A percentile compares a stretch with the other conserved stretches of the same genome.
Evolutionary conservation across 192 early-diverging fungal species (phyloP).

Genomic region (Radiomyces spectabilis): DNA sequence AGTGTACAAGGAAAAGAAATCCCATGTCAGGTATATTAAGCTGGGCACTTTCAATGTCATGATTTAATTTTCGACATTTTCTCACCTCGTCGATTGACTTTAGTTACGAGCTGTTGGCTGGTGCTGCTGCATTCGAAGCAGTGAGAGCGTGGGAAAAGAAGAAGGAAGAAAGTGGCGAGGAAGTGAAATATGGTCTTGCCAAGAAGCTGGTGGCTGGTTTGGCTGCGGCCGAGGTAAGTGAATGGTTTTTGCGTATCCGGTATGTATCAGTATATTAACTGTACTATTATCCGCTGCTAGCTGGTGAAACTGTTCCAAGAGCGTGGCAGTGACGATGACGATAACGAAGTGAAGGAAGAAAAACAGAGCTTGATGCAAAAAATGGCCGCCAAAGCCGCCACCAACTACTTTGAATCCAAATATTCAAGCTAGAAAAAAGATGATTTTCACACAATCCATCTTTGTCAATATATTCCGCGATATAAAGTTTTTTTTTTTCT

Average conservation of each 20-base stretch:
- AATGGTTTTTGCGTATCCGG: too few species aligned
- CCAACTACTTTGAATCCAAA: slow-evolving; percentile 20
- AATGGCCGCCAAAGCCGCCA: slow-evolving; percentile 21
- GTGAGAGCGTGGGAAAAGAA: slow-evolving; percentile 23
- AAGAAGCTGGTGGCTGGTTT: slow-evolving; percentile 20
- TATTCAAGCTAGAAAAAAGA: too few species aligned
- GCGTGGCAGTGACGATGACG: slow-evolving; percentile 13
- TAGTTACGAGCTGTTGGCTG: slow-evolving; percentile 23
- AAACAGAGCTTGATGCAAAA: slow-evolving; percentile 10
- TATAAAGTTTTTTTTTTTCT: too few species aligned
- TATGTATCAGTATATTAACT: too few species aligned
- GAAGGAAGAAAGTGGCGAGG: slow-evolving; percentile 15
- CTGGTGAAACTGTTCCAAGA: slow-evolving; percentile 24
- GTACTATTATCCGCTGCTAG: background rate
- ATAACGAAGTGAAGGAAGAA: slow-evolving; percentile 14
- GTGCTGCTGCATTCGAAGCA: slow-evolving; percentile 24
- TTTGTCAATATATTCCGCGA: too few species aligned
- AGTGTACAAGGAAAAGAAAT: slow-evolving; percentile 22
- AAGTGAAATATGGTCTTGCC: slow-evolving; percentile 4
- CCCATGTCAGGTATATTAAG: background rate
- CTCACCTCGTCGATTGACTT: too few species aligned
- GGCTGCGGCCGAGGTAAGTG: slow-evolving; percentile 18
- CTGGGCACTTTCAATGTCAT: too few species aligned
- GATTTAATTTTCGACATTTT: too few species aligned
- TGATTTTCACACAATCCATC: too few species aligned